phyloP scores from a whole-genome alignment of 78 protist genomes.

The Dictyostelium citrinum region DNA sequence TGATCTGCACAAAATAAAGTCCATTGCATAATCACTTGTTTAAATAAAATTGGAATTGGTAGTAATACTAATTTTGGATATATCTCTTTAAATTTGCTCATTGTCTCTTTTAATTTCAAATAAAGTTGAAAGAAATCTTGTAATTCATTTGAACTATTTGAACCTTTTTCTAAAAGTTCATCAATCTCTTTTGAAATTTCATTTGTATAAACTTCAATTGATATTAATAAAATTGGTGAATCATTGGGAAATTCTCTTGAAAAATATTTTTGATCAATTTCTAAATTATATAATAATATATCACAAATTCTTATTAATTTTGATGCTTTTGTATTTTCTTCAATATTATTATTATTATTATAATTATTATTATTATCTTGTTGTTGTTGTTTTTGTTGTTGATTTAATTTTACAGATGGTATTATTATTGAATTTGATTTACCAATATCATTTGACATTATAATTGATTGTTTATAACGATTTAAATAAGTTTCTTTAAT shows the following conservation, averaged over 20 bases:
- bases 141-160: slow-evolving; percentile 38
- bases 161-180: slow-evolving; percentile 23
- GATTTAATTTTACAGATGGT: background rate
- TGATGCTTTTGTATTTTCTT: slow-evolving; percentile 3
- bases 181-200: slow-evolving; percentile 29
- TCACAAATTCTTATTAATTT: slow-evolving; percentile 45
- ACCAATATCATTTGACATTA: slow-evolving; percentile 19
- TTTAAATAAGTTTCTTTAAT: slow-evolving; percentile 17
- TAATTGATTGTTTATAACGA: slow-evolving; percentile 10
- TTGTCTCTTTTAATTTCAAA: slow-evolving; percentile 46
- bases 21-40: slow-evolving; percentile 65
- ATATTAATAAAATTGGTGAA: slow-evolving; percentile 7
- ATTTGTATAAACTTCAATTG: background rate
- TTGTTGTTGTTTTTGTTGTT: background rate
- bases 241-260: slow-evolving; percentile 55
- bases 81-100: slow-evolving; percentile 38
- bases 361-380: background rate
- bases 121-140: slow-evolving; percentile 45
- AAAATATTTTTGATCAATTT: slow-evolving; percentile 24
- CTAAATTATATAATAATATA: slow-evolving; percentile 35
- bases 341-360: background rate
- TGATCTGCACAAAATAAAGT: slow-evolving; percentile 23
- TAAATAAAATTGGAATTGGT: slow-evolving; percentile 56
- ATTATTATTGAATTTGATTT: background rate
- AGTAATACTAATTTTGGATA: slow-evolving; percentile 11